Conservation (phyloP, 148 eudicot species). For the Silene latifolia region DNA sequence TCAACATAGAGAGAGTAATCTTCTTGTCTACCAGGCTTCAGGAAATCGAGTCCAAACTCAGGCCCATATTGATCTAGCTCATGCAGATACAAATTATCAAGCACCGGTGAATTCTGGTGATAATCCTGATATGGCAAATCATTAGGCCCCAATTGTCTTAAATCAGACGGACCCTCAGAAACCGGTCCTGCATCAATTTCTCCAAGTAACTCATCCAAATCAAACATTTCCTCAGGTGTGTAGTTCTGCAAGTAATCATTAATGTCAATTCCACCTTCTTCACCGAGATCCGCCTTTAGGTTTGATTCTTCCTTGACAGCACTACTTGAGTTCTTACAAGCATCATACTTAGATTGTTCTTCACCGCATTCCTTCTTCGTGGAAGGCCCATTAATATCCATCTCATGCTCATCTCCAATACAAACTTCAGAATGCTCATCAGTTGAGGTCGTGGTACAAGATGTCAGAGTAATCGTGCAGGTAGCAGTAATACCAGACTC, state of each 20-base stretch:
- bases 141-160: background rate
- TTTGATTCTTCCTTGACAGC: background rate
- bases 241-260: too few species aligned
- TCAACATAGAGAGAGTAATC: slow-evolving; percentile 29
- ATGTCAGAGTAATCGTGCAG: too few species aligned
- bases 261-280: slow-evolving; percentile 19
- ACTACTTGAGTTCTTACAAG: too few species aligned
- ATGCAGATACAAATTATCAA: too few species aligned
- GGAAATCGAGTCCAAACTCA: slow-evolving; percentile 36
- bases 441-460: slow-evolving; percentile 25
- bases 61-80: background rate
- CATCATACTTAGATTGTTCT: too few species aligned
- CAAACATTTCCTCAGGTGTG: slow-evolving; percentile 50
- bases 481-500: too few species aligned
- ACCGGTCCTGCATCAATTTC: slow-evolving; percentile 21
- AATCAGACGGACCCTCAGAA: background rate
- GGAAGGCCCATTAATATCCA: background rate
- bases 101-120: slow-evolving; percentile 5
- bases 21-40: slow-evolving; percentile 41
- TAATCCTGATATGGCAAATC: slow-evolving; percentile 23
- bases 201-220: slow-evolving; percentile 54
- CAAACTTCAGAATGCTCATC: slow-evolving; percentile 36
- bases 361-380: too few species aligned
- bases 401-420: slow-evolving; percentile 17
- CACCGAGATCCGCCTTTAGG: slow-evolving; percentile 11